These are phyloP conservation scores for Yamadazyma kitorensis DNA, from an alignment of 805 yeast species.

Conservation along the genomic window DNA sequence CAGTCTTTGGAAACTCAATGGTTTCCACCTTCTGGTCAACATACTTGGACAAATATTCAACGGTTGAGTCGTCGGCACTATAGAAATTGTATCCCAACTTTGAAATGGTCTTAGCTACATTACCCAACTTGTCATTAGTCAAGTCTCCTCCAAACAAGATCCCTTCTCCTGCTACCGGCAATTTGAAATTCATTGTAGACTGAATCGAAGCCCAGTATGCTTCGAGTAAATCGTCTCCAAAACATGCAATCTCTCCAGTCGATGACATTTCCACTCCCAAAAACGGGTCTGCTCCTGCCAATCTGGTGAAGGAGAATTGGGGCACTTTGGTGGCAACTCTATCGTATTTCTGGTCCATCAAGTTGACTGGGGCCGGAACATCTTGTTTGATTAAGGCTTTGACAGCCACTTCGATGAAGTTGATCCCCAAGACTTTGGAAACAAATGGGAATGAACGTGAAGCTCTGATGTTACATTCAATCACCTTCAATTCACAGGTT, in stretches of 20 bases:
- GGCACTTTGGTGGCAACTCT: constrained; percentile 97
- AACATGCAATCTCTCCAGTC: constrained; percentile 85
- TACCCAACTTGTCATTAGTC: constrained; percentile 63
- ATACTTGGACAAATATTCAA: constrained; percentile 58
- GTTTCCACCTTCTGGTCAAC: constrained; percentile 50
- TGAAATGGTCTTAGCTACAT: constrained; percentile 67
- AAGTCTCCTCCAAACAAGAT: constrained; percentile 93
- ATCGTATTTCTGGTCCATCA: constrained; percentile 71
- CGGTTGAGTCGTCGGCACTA: constrained; percentile 72
- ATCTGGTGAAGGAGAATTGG: constrained; percentile 93
- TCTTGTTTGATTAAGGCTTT: constrained; percentile 65
- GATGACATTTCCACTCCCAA: constrained; percentile 99
- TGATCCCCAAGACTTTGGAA: constrained; percentile 95
- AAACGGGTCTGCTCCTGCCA: constrained; percentile 97
- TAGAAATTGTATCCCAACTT: constrained; percentile 79
- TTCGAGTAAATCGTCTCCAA: constrained; percentile 80
- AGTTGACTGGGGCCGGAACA: constrained; percentile 75
- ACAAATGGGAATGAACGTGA: constrained; percentile 99
- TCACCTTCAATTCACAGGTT: constrained; percentile 68
- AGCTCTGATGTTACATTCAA: constrained; percentile 98
- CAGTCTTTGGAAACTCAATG: constrained; percentile 89
- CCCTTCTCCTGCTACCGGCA: constrained; percentile 89
- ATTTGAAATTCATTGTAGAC: constrained; percentile 94
- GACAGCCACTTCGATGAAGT: constrained; percentile 95
- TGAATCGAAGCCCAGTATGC: constrained; percentile 98